Conservation (phyloP, 164 flowering plant species). For the Echeveria elegans region DNA sequence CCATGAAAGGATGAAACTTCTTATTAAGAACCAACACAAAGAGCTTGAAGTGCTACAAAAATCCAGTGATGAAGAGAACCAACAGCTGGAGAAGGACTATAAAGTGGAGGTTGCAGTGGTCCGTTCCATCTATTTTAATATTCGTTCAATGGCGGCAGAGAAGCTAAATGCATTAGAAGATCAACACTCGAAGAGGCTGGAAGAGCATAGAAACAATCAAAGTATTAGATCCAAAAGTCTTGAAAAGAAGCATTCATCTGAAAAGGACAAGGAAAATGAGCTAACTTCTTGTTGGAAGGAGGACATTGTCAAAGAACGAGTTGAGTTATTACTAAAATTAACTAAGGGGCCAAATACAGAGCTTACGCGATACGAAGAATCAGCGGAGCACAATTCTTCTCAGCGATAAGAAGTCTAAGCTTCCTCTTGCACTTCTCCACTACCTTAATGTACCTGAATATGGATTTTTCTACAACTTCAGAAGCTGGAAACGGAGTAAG, state of each 20-base stretch:
- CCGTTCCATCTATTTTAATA: conserved; percentile 20
- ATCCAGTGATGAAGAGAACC: conserved; percentile 24
- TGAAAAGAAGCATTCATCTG: conserved; percentile 26
- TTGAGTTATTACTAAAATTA: neutral
- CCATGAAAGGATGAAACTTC: conserved; percentile 23
- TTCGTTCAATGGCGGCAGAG: conserved; percentile 23
- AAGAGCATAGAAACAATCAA: conserved; percentile 21
- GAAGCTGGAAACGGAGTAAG: too few species aligned
- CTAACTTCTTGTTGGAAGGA: conserved; percentile 24
- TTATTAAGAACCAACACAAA: conserved; percentile 26
- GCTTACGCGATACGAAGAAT: too few species aligned
- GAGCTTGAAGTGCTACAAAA: conserved; percentile 24
- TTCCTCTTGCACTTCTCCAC: too few species aligned
- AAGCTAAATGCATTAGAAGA: conserved; percentile 34
- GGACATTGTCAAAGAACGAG: conserved; percentile 17
- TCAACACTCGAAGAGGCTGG: conserved; percentile 25
- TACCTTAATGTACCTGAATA: too few species aligned
- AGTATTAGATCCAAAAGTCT: conserved; percentile 28
- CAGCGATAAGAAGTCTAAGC: too few species aligned
- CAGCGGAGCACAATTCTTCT: too few species aligned
- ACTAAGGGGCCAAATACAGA: too few species aligned
- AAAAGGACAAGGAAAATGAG: conserved; percentile 22
- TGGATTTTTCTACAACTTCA: too few species aligned
- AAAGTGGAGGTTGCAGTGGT: conserved; percentile 29
- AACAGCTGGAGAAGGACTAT: conserved; percentile 22